These are phyloP conservation scores for Populus euphratica DNA, from an alignment of 345 rosid species.

Conservation along the genomic window DNA sequence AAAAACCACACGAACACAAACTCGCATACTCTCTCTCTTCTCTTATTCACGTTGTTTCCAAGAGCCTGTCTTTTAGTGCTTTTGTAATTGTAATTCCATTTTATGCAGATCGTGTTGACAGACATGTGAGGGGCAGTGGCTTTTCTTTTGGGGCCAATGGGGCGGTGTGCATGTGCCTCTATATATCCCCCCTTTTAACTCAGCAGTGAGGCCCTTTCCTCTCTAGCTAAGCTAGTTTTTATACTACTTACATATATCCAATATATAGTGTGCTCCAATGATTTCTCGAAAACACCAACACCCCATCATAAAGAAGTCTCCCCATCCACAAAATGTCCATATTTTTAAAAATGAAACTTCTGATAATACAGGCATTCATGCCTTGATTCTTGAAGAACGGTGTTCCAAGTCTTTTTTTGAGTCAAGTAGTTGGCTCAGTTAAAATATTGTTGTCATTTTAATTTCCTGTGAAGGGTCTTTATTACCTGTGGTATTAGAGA, in stretches of 20 bases:
- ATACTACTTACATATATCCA: constrained; percentile 1
- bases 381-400: background rate
- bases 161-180: constrained; percentile 53
- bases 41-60: constrained; percentile 46
- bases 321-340: constrained; percentile 7
- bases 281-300: constrained; percentile 17
- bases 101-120: constrained; percentile 43
- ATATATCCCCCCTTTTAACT: constrained; percentile 8
- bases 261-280: constrained; percentile 28
- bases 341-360: background rate
- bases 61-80: constrained; percentile 45
- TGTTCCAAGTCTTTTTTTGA: background rate
- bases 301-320: constrained; percentile 6
- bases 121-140: constrained; percentile 55
- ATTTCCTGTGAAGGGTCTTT: constrained; percentile 10
- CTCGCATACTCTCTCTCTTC: constrained; percentile 15
- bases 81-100: constrained; percentile 30
- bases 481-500: constrained; percentile 7
- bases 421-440: constrained; percentile 2
- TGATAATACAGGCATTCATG: constrained; percentile 6
- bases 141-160: constrained; percentile 35
- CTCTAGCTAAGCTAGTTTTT: constrained; percentile 7
- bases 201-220: constrained; percentile 24
- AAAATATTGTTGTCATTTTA: background rate
- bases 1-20: background rate